Conservation (phyloP, 805 yeast species). For the Millerozyma acaciae region DNA sequence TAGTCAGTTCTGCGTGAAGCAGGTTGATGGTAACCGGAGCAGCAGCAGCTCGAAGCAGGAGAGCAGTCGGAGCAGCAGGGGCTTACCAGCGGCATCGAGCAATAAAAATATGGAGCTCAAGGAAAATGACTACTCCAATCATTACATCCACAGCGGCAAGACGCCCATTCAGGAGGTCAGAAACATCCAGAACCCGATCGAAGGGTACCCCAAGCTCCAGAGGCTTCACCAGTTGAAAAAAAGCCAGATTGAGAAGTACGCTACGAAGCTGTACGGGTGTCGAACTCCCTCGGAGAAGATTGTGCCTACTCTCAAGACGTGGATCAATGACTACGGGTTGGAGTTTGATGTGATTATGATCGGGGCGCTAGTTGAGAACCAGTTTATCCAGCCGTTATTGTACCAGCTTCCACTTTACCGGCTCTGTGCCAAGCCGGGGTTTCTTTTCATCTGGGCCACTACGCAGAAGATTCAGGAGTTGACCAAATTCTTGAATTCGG, state of each 20-base stretch:
- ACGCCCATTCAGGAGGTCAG: conserved; percentile 63
- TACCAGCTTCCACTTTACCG: conserved; percentile 65
- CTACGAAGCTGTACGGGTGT: conserved; percentile 64
- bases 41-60: not conserved
- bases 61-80: not conserved
- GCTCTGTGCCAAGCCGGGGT: conserved; percentile 81
- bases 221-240: conserved; percentile 62
- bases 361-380: conserved; percentile 78
- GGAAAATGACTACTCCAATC: conserved; percentile 72
- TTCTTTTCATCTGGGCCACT: conserved; percentile 84
- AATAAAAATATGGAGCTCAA: conserved; percentile 7
- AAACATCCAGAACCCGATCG: conserved; percentile 62
- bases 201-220: conserved; percentile 84
- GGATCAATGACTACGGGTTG: conserved; percentile 57
- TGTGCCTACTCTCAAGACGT: conserved; percentile 50
- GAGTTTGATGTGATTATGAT: conserved; percentile 90
- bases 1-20: conserved; percentile 1
- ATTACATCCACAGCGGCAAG: conserved; percentile 59
- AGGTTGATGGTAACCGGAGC: too few relatives aligned
- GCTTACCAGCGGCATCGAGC: not conserved
- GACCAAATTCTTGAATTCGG: conserved; percentile 49
- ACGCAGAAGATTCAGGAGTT: conserved; percentile 66
- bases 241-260: conserved; percentile 49
- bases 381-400: conserved; percentile 59
- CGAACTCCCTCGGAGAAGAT: conserved; percentile 52